A percentile compares a stretch with the other conserved stretches of the same genome.
These are phyloP conservation scores for Carex pumila DNA, from an alignment of 176 grass and related monocot genomes.

Conservation along the genomic window DNA sequence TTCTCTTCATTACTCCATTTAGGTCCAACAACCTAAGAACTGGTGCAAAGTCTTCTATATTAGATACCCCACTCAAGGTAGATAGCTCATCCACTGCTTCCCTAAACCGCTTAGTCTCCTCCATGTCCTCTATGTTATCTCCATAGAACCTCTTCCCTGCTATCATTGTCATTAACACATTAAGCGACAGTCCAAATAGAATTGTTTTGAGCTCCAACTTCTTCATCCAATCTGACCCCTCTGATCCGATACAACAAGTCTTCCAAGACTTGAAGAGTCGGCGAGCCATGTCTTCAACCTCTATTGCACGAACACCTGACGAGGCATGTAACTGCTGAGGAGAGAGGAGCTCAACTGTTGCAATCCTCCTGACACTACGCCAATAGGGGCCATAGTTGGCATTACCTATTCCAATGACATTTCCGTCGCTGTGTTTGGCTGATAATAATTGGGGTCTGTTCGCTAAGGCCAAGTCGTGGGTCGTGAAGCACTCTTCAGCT, in stretches of 20 bases:
- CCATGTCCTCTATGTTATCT: neutral
- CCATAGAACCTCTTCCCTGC: neutral
- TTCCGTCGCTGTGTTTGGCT: too few species aligned
- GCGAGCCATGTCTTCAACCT: neutral
- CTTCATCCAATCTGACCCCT: neutral
- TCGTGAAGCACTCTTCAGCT: too few species aligned
- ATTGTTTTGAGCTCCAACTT: slow-evolving; percentile 10
- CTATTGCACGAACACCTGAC: neutral
- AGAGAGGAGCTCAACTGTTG: neutral
- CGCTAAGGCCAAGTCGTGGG: too few species aligned
- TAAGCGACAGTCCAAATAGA: neutral
- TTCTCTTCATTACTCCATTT: neutral
- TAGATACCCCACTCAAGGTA: neutral
- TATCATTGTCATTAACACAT: slow-evolving; percentile 13
- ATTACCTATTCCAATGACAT: too few species aligned
- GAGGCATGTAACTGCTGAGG: neutral
- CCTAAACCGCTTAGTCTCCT: neutral
- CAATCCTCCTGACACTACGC: too few species aligned
- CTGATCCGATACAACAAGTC: neutral
- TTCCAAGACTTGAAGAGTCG: neutral
- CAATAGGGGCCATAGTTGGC: too few species aligned
- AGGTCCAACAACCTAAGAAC: neutral
- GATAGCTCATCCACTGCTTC: slow-evolving; percentile 2
- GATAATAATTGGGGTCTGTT: too few species aligned
- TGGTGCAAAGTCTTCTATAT: slow-evolving; percentile 17